phyloP scores from a whole-genome alignment of 768 basidiomycete genomes.

The Trametes elegans region DNA sequence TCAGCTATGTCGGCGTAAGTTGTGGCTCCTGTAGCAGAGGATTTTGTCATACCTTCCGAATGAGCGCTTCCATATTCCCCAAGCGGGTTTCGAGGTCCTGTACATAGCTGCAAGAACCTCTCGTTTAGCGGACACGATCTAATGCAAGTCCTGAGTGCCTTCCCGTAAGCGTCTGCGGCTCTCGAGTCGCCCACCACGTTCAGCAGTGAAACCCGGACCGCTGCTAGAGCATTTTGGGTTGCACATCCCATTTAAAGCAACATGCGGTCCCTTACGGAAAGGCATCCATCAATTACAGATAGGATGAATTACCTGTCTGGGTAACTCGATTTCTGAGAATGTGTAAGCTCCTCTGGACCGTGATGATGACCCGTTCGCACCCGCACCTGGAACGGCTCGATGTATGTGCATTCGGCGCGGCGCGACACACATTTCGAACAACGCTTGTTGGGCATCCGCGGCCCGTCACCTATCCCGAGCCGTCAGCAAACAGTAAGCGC shows the following conservation, averaged over 20 bases:
- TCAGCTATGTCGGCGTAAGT: not conserved
- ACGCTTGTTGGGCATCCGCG: conserved; percentile 56
- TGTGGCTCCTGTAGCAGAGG: no score
- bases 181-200: no score
- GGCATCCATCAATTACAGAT: no score
- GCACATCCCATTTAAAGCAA: no score
- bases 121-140: no score
- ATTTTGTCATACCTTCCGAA: conserved; percentile 17
- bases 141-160: no score
- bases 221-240: no score
- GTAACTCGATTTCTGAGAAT: conserved; percentile 47
- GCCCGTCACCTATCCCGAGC: conserved; percentile 56
- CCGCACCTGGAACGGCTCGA: conserved; percentile 64
- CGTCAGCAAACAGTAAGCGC: not conserved
- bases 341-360: not conserved
- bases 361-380: not conserved
- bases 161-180: no score
- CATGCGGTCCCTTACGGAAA: no score
- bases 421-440: conserved; percentile 64
- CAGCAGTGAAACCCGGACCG: no score
- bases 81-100: conserved; percentile 29
- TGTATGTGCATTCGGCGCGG: conserved; percentile 63
- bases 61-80: conserved; percentile 28
- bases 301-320: conserved; percentile 52
- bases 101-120: conserved; percentile 11